Percentiles rank a stretch among this genome's conserved stretches.
Evolutionary conservation across 2,329 filamentous ascomycete species (phyloP).

Genomic region (Talaromyces sp.): DNA sequence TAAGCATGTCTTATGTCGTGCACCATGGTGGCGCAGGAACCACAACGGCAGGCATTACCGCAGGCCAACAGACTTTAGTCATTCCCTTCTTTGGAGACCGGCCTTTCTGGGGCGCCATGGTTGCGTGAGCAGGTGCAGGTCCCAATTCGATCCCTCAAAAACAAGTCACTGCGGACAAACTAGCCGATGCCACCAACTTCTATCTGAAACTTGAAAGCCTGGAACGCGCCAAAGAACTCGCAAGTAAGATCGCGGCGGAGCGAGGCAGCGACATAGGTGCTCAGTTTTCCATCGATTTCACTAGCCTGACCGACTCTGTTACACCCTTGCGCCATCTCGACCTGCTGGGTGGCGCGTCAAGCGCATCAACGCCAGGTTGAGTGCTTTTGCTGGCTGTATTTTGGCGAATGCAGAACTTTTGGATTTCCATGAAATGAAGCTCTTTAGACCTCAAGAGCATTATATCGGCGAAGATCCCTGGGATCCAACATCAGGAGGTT

Average conservation of each 20-base stretch:
- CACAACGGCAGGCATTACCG: conserved; percentile 70
- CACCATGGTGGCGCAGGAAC: conserved; percentile 52
- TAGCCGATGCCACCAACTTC: conserved; percentile 59
- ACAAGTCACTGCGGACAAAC: conserved; percentile 58
- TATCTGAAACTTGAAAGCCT: conserved; percentile 57
- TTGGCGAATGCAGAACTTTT: conserved; percentile 61
- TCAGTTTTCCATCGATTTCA: conserved; percentile 65
- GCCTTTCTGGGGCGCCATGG: conserved; percentile 76
- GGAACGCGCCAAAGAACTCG: conserved; percentile 53
- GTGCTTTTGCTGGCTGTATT: conserved; percentile 65
- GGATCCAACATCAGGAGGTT: conserved; percentile 72
- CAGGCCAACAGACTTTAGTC: conserved; percentile 73
- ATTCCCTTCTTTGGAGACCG: conserved; percentile 86
- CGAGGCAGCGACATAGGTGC: conserved; percentile 59
- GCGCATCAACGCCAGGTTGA: conserved; percentile 61
- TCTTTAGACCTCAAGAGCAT: conserved; percentile 64
- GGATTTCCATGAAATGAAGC: conserved; percentile 64
- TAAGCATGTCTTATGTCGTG: conserved; percentile 71
- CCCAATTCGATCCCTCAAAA: conserved; percentile 66
- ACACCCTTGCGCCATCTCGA: conserved; percentile 61
- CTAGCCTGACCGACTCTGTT: conserved; percentile 61
- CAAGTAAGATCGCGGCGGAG: conserved; percentile 61
- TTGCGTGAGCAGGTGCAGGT: conserved; percentile 65
- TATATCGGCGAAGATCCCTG: conserved; percentile 71
- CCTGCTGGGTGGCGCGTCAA: conserved; percentile 71